Base-by-base conservation (phyloP, 352 stramenopile species). In the Pythium guiyangense region DNA sequence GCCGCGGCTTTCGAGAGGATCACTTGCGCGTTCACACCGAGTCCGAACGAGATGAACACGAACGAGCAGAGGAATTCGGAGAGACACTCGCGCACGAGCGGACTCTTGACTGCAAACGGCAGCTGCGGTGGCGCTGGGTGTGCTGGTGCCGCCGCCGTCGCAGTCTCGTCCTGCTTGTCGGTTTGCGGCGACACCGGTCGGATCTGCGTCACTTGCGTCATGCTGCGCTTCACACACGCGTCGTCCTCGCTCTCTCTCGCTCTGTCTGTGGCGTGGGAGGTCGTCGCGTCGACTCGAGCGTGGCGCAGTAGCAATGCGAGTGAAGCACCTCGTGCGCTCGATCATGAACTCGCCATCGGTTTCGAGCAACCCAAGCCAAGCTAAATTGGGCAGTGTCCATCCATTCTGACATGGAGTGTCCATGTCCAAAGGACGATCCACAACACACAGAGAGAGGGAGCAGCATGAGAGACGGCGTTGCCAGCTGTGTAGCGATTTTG, bases 11-110 rank as follows among this genome's bases (percentile, higher is more conserved):
- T 62, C 27, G 61, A 70, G 9, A 73, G 49, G 8, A 47, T 62
- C 37, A 70, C 66, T 52, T 73, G 62, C 37, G 57, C 58, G 52
- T 57, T 70, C 48, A 73, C 66, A 14, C 62, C 66, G n/a, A 70
- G 43, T 0, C 66, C 66, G 39, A 73, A 73, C 20, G 53, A 54
- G 18, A 51, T 50, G 26, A 70, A 62, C 18, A 78, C 58, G 37
- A 81, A 78, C 10, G 71, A 74, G 17, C 34, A 49, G 26, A 81
- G 55, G 44, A 76, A 76, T 52, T 78, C 71, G 25, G 69, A 62
- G 14, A 78, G 37, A 40, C 71, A 81, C 59, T 81, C 67, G 14
- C 64, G 63, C 20, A 60, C 42, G 46, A 71, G 66, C 48, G 57
- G 48, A 56, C 60, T 68, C 51, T 60, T 60, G 59, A 70, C 60